Evolutionary conservation across 2,329 filamentous ascomycete genomes (phyloP), one percentile per base, ranked within the genome.

Genomic region (Aspergillus hiratsukae): DNA sequence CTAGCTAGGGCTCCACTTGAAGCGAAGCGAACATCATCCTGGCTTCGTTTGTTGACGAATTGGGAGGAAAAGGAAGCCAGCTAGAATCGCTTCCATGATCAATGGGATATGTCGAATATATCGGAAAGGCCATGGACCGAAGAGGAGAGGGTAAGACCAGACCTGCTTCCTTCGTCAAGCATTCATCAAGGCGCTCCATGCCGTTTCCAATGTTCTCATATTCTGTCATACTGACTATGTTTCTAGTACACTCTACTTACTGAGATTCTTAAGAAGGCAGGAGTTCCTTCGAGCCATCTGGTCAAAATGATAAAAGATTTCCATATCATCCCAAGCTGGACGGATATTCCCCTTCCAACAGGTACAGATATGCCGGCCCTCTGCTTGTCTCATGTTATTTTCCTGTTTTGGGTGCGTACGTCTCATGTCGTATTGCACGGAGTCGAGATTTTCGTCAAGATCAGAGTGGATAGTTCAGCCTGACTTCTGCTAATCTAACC

Each of bases 81-180:
- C 25, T 56, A 49, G 53, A 55, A 58, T 63, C 56, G 65, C 61
- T 65, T 69, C 66, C 66, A 75, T 74, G 72, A 65, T 67, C 60
- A 56, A 51, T 64, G 67, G 73, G 72, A 75, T 65, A 77, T 77
- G 75, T 76, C 75, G 69, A 72, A 70, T 69, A 67, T 64, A 73
- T 61, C 69, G 56, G 75, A 76, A 62, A 72, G 66, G 62, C 69
- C 69, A 68, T 77, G 75, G 75, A 71, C 72, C 35, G 75, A 77
- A 67, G 74, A 76, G 67, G 75, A 77, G 71, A 77, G 74, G 74
- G 75, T 76, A 75, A 56, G 66, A 50, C 21, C 6, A 23, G 10
- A 23, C 11, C 52, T 56, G 45, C 41, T 53, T 40, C 21, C 11
- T 6, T 46, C 14, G 3, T 23, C 21, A 14, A 25, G n/a, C 43